Conservation (phyloP, 495 filamentous ascomycete genomes). For the Neurospora terricola region DNA sequence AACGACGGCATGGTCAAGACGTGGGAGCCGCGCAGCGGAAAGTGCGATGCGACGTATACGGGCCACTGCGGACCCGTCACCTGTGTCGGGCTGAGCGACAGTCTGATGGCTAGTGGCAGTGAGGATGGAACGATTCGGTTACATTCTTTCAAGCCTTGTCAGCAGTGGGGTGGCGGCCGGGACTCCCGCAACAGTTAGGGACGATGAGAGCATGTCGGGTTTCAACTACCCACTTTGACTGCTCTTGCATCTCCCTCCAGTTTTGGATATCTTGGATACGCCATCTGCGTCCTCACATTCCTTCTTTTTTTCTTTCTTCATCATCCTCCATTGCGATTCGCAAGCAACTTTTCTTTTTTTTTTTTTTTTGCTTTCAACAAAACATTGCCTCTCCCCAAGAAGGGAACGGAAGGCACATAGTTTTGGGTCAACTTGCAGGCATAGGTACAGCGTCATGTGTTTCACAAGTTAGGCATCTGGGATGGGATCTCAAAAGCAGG, state of each 20-base stretch:
- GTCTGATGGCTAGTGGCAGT: slow-evolving; percentile 75
- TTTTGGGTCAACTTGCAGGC: not conserved
- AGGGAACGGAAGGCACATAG: not conserved
- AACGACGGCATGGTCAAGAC: slow-evolving; percentile 94
- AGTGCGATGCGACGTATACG: slow-evolving; percentile 82
- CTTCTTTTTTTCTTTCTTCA: not conserved
- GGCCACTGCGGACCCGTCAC: slow-evolving; percentile 71
- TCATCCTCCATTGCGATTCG: not conserved
- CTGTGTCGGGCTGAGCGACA: slow-evolving; percentile 73
- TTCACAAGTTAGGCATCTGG: not conserved
- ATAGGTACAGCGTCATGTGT: not conserved
- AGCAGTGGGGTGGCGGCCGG: slow-evolving; percentile 23
- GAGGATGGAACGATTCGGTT: slow-evolving; percentile 88
- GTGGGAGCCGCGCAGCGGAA: slow-evolving; percentile 87
- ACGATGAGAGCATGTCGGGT: slow-evolving; percentile 21
- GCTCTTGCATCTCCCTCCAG: not conserved
- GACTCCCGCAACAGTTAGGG: slow-evolving; percentile 18
- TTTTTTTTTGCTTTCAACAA: not conserved
- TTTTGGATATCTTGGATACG: not conserved
- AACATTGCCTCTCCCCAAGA: not conserved
- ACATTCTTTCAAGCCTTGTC: slow-evolving; percentile 58
- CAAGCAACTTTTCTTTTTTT: not conserved
- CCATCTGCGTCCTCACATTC: not conserved
- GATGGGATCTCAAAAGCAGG: not conserved
- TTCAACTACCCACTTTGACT: not conserved